phyloP scores from a whole-genome alignment of 768 basidiomycete species.

The Dacryopinax primogenitus region DNA sequence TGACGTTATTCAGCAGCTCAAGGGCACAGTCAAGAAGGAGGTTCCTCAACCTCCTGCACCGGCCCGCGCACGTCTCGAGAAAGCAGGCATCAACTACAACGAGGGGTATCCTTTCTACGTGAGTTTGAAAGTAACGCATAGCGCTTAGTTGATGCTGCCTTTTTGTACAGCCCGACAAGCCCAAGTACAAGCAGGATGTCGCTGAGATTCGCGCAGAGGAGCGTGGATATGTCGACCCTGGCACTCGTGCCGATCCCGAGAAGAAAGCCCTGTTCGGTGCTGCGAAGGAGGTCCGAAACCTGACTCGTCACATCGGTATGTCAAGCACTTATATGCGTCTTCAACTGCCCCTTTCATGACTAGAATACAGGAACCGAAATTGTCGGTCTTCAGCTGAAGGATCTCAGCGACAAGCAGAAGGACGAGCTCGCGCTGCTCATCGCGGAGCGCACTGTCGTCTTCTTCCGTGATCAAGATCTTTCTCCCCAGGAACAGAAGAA shows the following conservation, averaged over 20 bases:
- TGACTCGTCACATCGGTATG: conserved; percentile 19
- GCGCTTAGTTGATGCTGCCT: not conserved
- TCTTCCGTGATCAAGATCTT: conserved; percentile 28
- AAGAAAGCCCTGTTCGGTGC: conserved; percentile 25
- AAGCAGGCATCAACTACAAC: conserved; percentile 2
- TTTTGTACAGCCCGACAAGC: not conserved
- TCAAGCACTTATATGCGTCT: not conserved
- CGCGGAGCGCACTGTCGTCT: conserved; percentile 24
- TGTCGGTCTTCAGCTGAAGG: conserved; percentile 22
- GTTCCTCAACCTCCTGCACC: conserved; percentile 5
- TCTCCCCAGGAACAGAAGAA: conserved; percentile 24
- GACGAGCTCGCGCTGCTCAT: conserved; percentile 23
- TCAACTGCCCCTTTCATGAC: not conserved
- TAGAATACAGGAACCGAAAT: conserved; percentile 21
- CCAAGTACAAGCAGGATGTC: conserved; percentile 11
- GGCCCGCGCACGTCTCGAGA: conserved; percentile 5
- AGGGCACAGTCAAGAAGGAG: conserved; percentile 2
- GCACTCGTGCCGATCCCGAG: conserved; percentile 21
- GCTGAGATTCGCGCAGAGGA: conserved; percentile 8
- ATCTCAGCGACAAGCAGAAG: conserved; percentile 21
- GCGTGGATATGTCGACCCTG: conserved; percentile 19
- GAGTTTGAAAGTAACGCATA: not conserved
- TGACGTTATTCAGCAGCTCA: not conserved
- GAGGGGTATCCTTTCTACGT: conserved; percentile 9
- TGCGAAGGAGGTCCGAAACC: conserved; percentile 22